Conservation (phyloP, 305 asterid genomes). For the Coffea humblotiana region DNA sequence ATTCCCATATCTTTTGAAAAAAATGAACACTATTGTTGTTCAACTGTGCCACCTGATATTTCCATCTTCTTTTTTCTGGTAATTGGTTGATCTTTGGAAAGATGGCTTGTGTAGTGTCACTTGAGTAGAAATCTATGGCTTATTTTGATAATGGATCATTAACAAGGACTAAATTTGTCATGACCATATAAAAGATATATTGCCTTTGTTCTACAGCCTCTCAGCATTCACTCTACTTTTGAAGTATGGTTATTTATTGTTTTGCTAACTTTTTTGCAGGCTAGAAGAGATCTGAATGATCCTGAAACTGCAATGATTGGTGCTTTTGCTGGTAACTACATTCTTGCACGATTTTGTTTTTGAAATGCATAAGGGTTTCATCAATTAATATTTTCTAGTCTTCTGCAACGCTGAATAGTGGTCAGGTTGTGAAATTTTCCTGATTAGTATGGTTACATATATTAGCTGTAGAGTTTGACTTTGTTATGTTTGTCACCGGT, state of each 20-base stretch:
- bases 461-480: too few species aligned
- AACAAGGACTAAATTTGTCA: background rate
- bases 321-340: conserved; percentile 61
- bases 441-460: background rate
- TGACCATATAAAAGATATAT: background rate
- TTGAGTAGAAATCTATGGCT: background rate
- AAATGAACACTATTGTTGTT: too few species aligned
- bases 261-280: conserved; percentile 36
- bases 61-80: background rate
- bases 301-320: conserved; percentile 68
- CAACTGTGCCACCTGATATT: background rate
- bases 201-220: background rate
- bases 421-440: background rate
- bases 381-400: background rate
- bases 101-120: background rate
- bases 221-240: background rate
- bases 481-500: background rate
- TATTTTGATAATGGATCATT: background rate
- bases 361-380: background rate
- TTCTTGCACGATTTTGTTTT: background rate
- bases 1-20: background rate
- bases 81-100: background rate
- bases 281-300: conserved; percentile 59
- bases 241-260: background rate
- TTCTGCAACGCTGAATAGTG: background rate